Conservation (phyloP, 164 flowering plant species). For the Paratinospora sagittata region DNA sequence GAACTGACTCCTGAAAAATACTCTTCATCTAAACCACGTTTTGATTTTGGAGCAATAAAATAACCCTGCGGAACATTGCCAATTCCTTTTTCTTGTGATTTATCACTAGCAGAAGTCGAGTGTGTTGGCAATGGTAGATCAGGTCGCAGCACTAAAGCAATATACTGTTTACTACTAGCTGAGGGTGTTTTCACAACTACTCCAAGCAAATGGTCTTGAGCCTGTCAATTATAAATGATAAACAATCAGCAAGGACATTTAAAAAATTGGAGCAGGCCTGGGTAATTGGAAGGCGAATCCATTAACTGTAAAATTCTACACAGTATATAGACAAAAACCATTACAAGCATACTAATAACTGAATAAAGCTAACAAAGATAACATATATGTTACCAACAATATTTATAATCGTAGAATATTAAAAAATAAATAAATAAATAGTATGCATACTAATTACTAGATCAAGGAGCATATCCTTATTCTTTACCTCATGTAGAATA, state of each 20-base stretch:
- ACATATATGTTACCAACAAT: too few species aligned
- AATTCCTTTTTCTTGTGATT: slow-evolving; percentile 30
- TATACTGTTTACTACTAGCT: slow-evolving; percentile 43
- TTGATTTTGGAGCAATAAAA: slow-evolving; percentile 53
- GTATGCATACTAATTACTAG: too few species aligned
- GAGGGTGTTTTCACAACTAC: slow-evolving; percentile 69
- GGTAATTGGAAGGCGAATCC: background rate
- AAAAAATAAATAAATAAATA: too few species aligned
- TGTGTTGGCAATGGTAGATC: slow-evolving; percentile 36
- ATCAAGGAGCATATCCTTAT: too few species aligned
- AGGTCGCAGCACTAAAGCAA: slow-evolving; percentile 73
- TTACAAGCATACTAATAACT: background rate
- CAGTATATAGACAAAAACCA: background rate
- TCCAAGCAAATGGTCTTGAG: slow-evolving; percentile 82
- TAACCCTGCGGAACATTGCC: slow-evolving; percentile 43
- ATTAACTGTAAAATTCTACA: background rate
- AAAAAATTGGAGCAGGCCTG: background rate
- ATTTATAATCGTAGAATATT: too few species aligned
- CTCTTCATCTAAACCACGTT: slow-evolving; percentile 61
- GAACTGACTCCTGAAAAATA: slow-evolving; percentile 38
- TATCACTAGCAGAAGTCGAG: slow-evolving; percentile 27
- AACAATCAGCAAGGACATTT: slow-evolving; percentile 7
- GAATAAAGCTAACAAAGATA: background rate
- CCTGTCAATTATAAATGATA: slow-evolving; percentile 39
- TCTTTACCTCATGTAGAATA: too few species aligned